Percentiles rank a stretch among this genome's conserved stretches.
phyloP scores from a whole-genome alignment of 495 filamentous ascomycete genomes.

The Trichoderma reesei region DNA sequence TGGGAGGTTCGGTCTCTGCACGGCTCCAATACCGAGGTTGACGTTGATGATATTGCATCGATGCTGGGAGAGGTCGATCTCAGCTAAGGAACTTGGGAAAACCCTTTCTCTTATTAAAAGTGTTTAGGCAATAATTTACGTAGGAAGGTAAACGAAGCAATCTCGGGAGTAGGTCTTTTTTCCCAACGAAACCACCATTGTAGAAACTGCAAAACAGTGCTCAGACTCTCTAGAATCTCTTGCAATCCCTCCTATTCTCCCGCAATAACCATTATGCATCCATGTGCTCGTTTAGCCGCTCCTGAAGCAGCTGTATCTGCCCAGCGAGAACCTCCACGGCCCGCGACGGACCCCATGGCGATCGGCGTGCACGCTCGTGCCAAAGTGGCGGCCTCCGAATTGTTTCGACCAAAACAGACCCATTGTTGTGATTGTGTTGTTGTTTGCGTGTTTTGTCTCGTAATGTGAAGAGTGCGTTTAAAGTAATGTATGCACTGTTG shows the following conservation, averaged over 20 bases:
- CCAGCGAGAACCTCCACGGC: conserved; percentile 24
- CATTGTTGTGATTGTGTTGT: conserved; percentile 15
- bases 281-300: not conserved
- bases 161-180: no score
- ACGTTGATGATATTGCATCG: not conserved
- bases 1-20: not conserved
- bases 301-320: conserved; percentile 25
- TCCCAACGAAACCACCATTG: no score
- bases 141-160: no score
- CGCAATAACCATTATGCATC: not conserved
- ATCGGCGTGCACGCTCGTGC: conserved; percentile 22
- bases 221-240: no score
- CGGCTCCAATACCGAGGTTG: not conserved
- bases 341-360: conserved; percentile 23
- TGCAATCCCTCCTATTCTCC: no score
- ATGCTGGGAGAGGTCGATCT: not conserved
- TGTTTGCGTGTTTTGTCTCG: not conserved
- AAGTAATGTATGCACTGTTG: no score
- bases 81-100: no score
- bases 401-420: conserved; percentile 22
- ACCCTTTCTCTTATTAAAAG: no score
- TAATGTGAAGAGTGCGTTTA: not conserved
- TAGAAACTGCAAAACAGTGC: no score
- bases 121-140: no score
- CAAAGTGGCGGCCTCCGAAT: conserved; percentile 23